A percentile compares a stretch with the other conserved stretches of the same genome.
These are phyloP conservation scores for Alternaria burnsii DNA, from an alignment of 2,329 filamentous ascomycete genomes.

Conservation along the genomic window DNA sequence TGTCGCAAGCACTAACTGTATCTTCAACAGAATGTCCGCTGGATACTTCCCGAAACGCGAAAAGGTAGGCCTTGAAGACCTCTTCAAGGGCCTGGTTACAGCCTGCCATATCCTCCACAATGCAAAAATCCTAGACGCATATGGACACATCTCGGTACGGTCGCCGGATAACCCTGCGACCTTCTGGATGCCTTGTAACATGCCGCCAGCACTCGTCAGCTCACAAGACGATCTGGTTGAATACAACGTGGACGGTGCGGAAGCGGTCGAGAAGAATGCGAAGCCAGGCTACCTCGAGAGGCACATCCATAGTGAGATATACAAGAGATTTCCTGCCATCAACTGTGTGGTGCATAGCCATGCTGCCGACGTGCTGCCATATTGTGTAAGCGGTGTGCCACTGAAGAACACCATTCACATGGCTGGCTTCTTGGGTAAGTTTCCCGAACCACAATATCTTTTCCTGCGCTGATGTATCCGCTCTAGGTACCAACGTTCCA, in stretches of 20 bases:
- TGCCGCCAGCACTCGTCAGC: conserved; percentile 56
- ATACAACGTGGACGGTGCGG: conserved; percentile 55
- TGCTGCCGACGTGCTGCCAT: conserved; percentile 54
- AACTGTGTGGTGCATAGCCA: conserved; percentile 58
- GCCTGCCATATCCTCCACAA: conserved; percentile 63
- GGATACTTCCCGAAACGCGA: conserved; percentile 52
- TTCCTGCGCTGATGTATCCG: background rate
- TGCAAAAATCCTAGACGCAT: conserved; percentile 64
- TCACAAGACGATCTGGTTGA: conserved; percentile 54
- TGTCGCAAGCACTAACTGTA: background rate
- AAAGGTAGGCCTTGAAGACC: conserved; percentile 49
- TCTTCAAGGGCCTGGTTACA: conserved; percentile 54
- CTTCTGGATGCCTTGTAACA: conserved; percentile 57
- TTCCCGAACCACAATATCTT: background rate
- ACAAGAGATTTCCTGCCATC: conserved; percentile 55
- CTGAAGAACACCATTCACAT: conserved; percentile 52
- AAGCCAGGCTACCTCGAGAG: conserved; percentile 53
- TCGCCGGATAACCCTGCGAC: conserved; percentile 58
- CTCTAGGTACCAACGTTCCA: conserved; percentile 43
- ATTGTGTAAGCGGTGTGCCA: conserved; percentile 53
- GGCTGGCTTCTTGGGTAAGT: conserved; percentile 54
- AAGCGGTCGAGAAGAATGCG: conserved; percentile 45
- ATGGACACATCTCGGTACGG: conserved; percentile 64
- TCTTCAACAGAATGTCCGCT: conserved; percentile 38
- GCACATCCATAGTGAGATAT: conserved; percentile 57